Evolutionary conservation across 495 filamentous ascomycete genomes (phyloP), one percentile per base, ranked within the genome.

Genomic region (Evernia prunastri): DNA sequence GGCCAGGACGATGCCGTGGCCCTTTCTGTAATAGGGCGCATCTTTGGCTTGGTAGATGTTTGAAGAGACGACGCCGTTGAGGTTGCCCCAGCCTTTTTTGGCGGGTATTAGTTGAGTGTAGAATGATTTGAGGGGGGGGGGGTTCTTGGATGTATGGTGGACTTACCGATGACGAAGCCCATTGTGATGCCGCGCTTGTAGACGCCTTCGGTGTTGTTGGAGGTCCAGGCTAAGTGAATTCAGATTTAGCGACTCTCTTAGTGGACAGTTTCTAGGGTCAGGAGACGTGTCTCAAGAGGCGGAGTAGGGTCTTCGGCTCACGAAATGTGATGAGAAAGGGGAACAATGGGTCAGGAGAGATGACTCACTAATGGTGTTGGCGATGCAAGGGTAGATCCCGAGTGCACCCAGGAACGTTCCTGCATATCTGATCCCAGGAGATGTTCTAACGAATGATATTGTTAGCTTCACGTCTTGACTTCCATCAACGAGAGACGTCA

Each of bases 361-460:
- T n/a, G n/a, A n/a, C n/a, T n/a, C n/a, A n/a, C n/a, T n/a, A 64
- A 97, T 90, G 0, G 91, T 95, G 71, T 96, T 96, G n/a, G 93
- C 75, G 66, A 96, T 90, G 73, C 84, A 88, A 0, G 93, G 93
- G 69, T 96, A 97, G 68, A 97, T 96, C 0, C 93, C 93, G 59
- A 92, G 75, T 0, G 93, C 93, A 10, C 86, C 91, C 1, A 97
- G 78, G 76, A 96, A 97, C 0, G 84, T 87, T 12, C 88, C 92
- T 0, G 87, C 88, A 71, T 97, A 97, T 62, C 88, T 86, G 8
- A 89, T 82, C 3, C 80, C 80, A 0, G 90, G 74, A 18, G 81
- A 71, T 29, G 83, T 72, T 39, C 49, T 53, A 13, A 31, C 3
- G 11, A 10, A 18, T 2, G 40, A 12, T 4, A 18, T 1, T 2